phyloP scores from a whole-genome alignment of 306 rosid species.

The Quillaja saponaria region DNA sequence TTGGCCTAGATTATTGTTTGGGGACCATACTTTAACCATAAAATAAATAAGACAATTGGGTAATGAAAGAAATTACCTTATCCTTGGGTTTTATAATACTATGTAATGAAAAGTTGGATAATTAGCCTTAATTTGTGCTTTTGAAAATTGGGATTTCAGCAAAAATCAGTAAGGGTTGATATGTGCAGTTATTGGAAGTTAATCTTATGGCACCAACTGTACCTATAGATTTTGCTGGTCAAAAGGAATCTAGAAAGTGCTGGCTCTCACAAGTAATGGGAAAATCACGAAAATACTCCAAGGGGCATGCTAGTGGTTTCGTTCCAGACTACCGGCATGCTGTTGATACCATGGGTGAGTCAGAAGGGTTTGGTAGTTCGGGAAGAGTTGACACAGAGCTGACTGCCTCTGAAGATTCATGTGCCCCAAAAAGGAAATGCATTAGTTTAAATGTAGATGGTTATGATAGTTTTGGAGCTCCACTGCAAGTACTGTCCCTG shows the following conservation, averaged over 20 bases:
- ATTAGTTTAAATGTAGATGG: slow-evolving; percentile 52
- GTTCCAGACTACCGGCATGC: slow-evolving; percentile 84
- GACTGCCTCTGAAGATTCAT: slow-evolving; percentile 60
- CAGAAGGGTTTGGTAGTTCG: slow-evolving; percentile 83
- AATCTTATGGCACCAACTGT: slow-evolving; percentile 91
- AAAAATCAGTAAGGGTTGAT: slow-evolving; percentile 49
- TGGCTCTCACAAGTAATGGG: slow-evolving; percentile 73
- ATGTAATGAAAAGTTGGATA: neutral
- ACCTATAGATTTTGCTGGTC: slow-evolving; percentile 85
- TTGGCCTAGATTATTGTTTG: slow-evolving; percentile 1
- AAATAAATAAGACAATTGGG: slow-evolving; percentile 28
- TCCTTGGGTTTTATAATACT: neutral
- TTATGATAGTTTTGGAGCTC: slow-evolving; percentile 57
- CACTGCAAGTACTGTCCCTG: slow-evolving; percentile 54
- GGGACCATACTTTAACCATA: neutral
- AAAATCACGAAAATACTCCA: slow-evolving; percentile 82
- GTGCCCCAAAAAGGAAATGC: slow-evolving; percentile 63
- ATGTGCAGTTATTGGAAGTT: slow-evolving; percentile 65
- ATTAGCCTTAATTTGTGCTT: slow-evolving; percentile 22
- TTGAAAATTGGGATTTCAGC: slow-evolving; percentile 16
- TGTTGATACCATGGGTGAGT: slow-evolving; percentile 84
- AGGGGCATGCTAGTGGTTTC: slow-evolving; percentile 77
- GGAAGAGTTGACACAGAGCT: slow-evolving; percentile 63
- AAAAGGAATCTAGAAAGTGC: slow-evolving; percentile 63
- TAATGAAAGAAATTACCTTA: slow-evolving; percentile 17